Conservation (phyloP, 2,329 filamentous ascomycete genomes). For the Aspergillus spinulosporus region DNA sequence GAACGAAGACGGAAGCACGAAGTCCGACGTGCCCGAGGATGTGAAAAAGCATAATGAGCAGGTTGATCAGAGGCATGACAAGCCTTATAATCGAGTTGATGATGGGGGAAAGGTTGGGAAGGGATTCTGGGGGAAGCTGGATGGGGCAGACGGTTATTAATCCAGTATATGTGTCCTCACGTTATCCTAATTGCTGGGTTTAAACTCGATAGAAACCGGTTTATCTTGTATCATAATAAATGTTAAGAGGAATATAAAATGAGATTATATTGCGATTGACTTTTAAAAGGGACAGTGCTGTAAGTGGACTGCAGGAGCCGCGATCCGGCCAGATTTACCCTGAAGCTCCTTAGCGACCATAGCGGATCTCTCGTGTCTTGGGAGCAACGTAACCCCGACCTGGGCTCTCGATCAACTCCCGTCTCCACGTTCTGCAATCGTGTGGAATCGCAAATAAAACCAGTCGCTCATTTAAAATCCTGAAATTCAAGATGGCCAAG, state of each 20-base stretch:
- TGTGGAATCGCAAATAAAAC: constrained; percentile 2
- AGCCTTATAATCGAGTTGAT: constrained; percentile 33
- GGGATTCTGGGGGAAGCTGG: constrained; percentile 12
- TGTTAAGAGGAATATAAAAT: too few species aligned
- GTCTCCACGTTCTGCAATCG: background rate
- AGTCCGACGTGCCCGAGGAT: constrained; percentile 33
- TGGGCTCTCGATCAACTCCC: background rate
- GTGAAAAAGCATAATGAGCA: constrained; percentile 39
- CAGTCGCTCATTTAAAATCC: background rate
- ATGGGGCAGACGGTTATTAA: background rate
- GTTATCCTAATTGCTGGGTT: too few species aligned
- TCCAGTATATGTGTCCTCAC: background rate
- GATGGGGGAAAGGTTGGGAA: constrained; percentile 28
- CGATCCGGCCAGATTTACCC: constrained; percentile 7
- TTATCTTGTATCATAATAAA: too few species aligned
- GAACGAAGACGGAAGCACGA: constrained; percentile 29
- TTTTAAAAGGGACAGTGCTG: too few species aligned
- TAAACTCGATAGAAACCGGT: too few species aligned
- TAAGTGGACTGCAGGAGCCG: background rate
- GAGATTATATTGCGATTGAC: too few species aligned
- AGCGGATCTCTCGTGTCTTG: constrained; percentile 10
- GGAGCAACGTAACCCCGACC: background rate
- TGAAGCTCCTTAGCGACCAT: constrained; percentile 3
- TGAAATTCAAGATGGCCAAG: constrained; percentile 35
- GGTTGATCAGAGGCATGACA: constrained; percentile 34